Evolutionary conservation across 2,329 filamentous ascomycete genomes (phyloP), one percentile per base, ranked within the genome.

Genomic region (Pestalotiopsis sp.): DNA sequence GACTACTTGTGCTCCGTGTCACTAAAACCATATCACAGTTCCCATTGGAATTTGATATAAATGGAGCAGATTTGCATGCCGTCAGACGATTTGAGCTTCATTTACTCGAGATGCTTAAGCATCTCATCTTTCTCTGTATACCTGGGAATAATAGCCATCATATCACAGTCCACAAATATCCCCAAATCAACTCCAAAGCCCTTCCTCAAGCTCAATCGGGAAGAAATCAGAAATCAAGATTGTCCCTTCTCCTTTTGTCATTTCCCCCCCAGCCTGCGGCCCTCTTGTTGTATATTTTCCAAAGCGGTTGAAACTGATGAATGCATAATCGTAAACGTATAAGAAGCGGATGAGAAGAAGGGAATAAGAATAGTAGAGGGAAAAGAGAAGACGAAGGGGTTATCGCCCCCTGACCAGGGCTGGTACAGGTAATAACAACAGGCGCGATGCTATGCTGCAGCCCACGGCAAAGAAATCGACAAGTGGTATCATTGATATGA

Each of bases 401-500:
- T 62, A n/a, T 20, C 14, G 23, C 57, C 45, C 14, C 27, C 17
- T 27, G 23, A 23, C 23, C 59, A 62, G 20, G 59, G 17, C 31
- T n/a, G n/a, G 31, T 14, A 58, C 17, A 36, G 13, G 49, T 13
- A 40, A 23, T 12, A 62, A 17, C 25, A 65, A 49, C 40, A 65
- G 40, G 62, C 38, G 41, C 41, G 31, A 49, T 65, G 62, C 62
- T 49, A 65, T 65, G 60, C 60, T 20, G 60, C 40, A 25, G 62
- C 62, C 57, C 23, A 52, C 40, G 40, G 20, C 23, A 66, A 66
- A 49, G 20, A 56, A 66, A 59, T 66, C 52, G 65, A 41, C 27
- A 66, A 66, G 65, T 66, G 65, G 65, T 66, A 66, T 66, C 65
- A 66, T 66, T 60, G 65, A 66, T 52, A 66, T 52, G 56, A 31